These are phyloP conservation scores for Eruca vesicaria DNA, from an alignment of 441 rosid genomes.

Conservation along the genomic window DNA sequence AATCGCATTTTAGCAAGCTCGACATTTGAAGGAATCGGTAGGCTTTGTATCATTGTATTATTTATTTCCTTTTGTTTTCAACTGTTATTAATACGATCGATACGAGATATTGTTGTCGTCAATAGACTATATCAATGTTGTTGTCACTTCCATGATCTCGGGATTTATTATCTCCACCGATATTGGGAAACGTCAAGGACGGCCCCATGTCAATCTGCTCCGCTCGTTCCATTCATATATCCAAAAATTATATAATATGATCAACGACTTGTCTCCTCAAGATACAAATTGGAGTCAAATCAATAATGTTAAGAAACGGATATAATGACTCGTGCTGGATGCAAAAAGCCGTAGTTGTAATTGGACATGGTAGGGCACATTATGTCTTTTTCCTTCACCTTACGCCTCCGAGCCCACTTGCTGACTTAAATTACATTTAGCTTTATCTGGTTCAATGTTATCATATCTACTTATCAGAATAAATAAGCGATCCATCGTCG, in stretches of 20 bases:
- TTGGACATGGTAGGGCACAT: constrained; percentile 30
- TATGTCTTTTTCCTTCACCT: constrained; percentile 9
- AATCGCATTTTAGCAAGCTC: background rate
- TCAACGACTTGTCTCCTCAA: background rate
- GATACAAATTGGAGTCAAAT: background rate
- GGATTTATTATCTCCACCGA: background rate
- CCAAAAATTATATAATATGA: background rate
- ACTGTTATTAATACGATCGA: background rate
- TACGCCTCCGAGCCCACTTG: constrained; percentile 28
- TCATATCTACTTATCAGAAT: background rate
- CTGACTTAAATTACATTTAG: constrained; percentile 8
- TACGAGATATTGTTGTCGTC: background rate
- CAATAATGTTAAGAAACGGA: constrained; percentile 12
- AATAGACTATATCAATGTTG: background rate
- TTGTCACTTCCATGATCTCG: background rate
- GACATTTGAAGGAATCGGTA: background rate
- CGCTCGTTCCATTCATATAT: background rate
- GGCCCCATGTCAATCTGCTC: background rate
- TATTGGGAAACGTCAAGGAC: background rate
- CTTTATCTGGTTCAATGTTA: background rate
- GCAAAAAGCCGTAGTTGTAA: constrained; percentile 20
- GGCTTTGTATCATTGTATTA: background rate
- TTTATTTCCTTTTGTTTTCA: background rate
- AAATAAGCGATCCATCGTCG: constrained; percentile 24
- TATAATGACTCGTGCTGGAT: constrained; percentile 11